phyloP scores from a whole-genome alignment of 805 yeast species.

The Candida coquimbonensis region DNA sequence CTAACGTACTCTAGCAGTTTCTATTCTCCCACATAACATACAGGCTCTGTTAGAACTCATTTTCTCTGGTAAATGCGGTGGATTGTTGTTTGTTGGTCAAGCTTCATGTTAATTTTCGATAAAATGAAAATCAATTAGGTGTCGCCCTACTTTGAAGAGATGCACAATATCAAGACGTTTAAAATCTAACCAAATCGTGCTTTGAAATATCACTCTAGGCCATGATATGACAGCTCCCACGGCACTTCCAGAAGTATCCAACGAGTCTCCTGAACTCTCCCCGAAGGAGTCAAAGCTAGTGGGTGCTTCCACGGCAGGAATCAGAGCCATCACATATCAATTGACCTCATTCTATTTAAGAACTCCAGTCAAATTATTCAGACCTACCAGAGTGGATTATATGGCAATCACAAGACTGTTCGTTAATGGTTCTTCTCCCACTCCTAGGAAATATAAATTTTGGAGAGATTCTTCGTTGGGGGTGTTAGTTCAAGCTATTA shows the following conservation, averaged over 20 bases:
- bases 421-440: constrained; percentile 34
- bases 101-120: too few relatives aligned
- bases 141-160: too few relatives aligned
- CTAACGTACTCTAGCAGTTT: constrained; percentile 54
- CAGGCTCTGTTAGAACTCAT: constrained; percentile 47
- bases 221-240: neutral
- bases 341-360: constrained; percentile 70
- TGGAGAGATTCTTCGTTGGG: constrained; percentile 71
- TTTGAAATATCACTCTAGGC: too few relatives aligned
- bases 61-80: neutral
- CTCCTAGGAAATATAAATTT: constrained; percentile 44
- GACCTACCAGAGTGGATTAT: constrained; percentile 88
- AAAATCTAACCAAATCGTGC: too few relatives aligned
- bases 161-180: too few relatives aligned
- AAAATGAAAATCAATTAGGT: too few relatives aligned
- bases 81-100: neutral
- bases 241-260: neutral
- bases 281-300: constrained; percentile 46
- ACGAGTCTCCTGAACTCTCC: constrained; percentile 23
- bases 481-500: constrained; percentile 61
- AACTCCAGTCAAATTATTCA: constrained; percentile 74
- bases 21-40: constrained; percentile 92
- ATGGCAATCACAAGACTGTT: constrained; percentile 57
- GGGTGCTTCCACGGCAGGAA: constrained; percentile 79
- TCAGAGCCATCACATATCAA: constrained; percentile 77